Evolutionary conservation across 2,329 filamentous ascomycete species (phyloP).

Genomic region (Cercospora beticola): DNA sequence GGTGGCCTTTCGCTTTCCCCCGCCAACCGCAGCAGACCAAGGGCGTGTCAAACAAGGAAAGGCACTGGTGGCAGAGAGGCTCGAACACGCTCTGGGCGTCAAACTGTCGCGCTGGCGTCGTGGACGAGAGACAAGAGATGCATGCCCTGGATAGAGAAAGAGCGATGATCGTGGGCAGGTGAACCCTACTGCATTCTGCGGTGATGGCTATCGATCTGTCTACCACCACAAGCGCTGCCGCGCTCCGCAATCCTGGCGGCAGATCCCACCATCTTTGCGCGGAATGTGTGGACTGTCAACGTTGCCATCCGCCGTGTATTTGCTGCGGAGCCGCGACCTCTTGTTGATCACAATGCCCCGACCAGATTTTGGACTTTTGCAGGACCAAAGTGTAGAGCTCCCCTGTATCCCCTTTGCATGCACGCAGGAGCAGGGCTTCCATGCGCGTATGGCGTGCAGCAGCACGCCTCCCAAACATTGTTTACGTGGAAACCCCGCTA

Average conservation of each 20-base stretch:
- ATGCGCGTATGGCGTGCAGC: constrained; percentile 11
- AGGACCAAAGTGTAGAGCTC: background rate
- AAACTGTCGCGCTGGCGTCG: background rate
- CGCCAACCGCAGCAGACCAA: background rate
- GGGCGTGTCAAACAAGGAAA: background rate
- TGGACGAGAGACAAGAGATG: background rate
- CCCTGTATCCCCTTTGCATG: background rate
- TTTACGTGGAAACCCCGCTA: constrained; percentile 6
- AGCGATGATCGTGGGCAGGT: constrained; percentile 1
- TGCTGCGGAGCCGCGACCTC: background rate
- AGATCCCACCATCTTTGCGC: background rate
- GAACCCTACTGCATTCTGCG: constrained; percentile 11
- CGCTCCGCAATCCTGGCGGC: constrained; percentile 4
- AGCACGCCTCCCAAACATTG: constrained; percentile 1
- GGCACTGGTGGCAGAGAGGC: background rate
- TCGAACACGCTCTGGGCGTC: background rate
- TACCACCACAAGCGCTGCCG: constrained; percentile 9
- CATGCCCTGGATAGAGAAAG: background rate
- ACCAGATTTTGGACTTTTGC: background rate
- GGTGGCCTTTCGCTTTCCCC: background rate
- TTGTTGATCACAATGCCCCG: background rate
- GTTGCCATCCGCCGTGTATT: background rate
- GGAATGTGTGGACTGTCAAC: constrained; percentile 1
- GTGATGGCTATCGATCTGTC: background rate
- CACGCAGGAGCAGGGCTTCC: background rate